phyloP scores from a whole-genome alignment of 495 filamentous ascomycete genomes.

The Neurospora hispaniola region DNA sequence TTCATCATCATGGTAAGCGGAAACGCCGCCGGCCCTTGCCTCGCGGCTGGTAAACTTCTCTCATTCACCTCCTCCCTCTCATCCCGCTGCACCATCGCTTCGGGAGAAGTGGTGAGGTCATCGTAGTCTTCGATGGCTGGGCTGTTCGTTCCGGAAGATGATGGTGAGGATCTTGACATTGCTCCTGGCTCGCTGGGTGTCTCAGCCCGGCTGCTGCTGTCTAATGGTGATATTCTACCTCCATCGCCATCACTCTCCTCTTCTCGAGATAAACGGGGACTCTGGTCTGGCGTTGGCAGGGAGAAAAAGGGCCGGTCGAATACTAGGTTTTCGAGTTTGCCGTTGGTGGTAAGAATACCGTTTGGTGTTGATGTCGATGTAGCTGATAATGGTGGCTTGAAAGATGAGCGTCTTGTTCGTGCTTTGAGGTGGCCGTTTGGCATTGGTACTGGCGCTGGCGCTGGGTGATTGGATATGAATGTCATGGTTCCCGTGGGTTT shows the following conservation, averaged over 20 bases:
- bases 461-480: neutral
- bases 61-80: neutral
- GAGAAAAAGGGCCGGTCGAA: neutral
- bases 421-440: neutral
- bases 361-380: neutral
- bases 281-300: neutral
- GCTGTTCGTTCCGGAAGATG: neutral
- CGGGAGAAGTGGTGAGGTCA: neutral
- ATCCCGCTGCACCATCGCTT: neutral
- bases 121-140: conserved; percentile 8
- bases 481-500: neutral
- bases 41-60: neutral
- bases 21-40: neutral
- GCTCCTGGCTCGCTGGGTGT: neutral
- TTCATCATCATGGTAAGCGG: neutral
- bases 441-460: neutral
- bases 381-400: neutral
- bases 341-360: neutral
- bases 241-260: neutral
- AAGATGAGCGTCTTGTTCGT: neutral
- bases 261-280: neutral
- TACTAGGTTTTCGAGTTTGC: neutral
- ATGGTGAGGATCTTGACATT: neutral
- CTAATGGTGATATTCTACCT: neutral
- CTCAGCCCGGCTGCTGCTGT: neutral